Evolutionary conservation across 192 early-diverging fungal genomes (phyloP), one percentile per base, ranked within the genome.

Genomic region (Coemansia sp.): DNA sequence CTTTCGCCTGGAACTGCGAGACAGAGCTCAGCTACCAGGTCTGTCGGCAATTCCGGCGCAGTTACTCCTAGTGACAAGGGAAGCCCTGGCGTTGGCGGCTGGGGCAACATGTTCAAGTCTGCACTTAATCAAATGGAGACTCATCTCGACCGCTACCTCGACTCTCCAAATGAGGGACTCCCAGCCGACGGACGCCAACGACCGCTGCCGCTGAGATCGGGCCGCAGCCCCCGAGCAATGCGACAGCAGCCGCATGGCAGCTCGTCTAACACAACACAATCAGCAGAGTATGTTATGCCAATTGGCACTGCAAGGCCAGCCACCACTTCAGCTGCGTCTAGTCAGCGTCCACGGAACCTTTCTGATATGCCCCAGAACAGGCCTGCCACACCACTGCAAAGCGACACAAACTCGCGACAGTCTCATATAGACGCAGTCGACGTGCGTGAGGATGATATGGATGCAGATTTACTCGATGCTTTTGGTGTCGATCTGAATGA

Each of bases 81-180:
- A 21, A 55, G 34, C 56, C 26, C 53, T 1, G 54, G 59, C 7
- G n/a, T 47, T 44, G 67, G 69, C 41, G 69, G 65, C 41, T 90
- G 86, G 86, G 86, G 89, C 52, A 83, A 74, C 62, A 83, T 90
- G 58, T 74, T 93, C 49, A 90, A 91, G 58, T 87, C 86, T 65
- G 89, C 89, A 5, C 83, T 91, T 18, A 88, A 86, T 14, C 83
- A 84, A 51, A 85, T 93, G 27, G 91, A 93, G 68, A 89, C 85
- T 16, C 84, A 87, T 41, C 83, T 93, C 44, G 89, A 91, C 77
- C 88, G 85, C 19, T 85, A 89, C 49, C 77, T 91, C 8, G 91
- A 91, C 60, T 76, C 87, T 32, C 83, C 78, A 16, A 69, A 71
- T 27, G 76, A 81, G 28, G 69, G 28, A 0, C 52, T 56, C 41